phyloP scores from a whole-genome alignment of 495 filamentous ascomycete species.

The Collariella sp. region DNA sequence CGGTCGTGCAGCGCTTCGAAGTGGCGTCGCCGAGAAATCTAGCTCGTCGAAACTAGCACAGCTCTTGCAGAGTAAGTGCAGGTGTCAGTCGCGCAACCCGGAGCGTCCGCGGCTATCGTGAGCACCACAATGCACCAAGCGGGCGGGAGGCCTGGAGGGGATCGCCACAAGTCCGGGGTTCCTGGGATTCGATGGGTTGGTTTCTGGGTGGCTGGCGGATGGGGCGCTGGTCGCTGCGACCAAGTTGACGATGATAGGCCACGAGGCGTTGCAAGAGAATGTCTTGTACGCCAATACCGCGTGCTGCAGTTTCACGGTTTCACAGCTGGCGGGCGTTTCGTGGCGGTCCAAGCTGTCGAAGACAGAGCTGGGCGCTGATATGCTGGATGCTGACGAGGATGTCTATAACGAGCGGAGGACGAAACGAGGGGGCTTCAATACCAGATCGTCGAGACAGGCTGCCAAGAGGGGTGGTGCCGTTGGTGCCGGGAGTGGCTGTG shows the following conservation, averaged over 20 bases:
- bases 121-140: slow-evolving; percentile 8
- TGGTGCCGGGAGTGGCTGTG: slow-evolving; percentile 1
- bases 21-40: slow-evolving; percentile 16
- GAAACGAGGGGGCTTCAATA: slow-evolving; percentile 6
- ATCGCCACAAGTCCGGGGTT: slow-evolving; percentile 15
- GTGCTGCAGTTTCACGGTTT: slow-evolving; percentile 11
- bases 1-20: slow-evolving; percentile 10
- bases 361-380: not conserved
- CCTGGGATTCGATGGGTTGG: slow-evolving; percentile 7
- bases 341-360: slow-evolving; percentile 4
- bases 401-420: slow-evolving; percentile 1
- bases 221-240: slow-evolving; percentile 16
- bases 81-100: not conserved
- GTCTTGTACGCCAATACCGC: slow-evolving; percentile 10
- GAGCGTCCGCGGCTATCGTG: not conserved
- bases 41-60: not conserved
- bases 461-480: slow-evolving; percentile 14
- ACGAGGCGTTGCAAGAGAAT: slow-evolving; percentile 3
- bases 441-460: slow-evolving; percentile 1
- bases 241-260: slow-evolving; percentile 11
- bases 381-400: too few relatives aligned
- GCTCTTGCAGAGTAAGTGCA: slow-evolving; percentile 9
- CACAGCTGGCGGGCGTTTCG: not conserved
- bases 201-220: slow-evolving; percentile 21
- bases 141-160: slow-evolving; percentile 17